phyloP scores from a whole-genome alignment of 106 monocot species.

The Acorus calamus region DNA sequence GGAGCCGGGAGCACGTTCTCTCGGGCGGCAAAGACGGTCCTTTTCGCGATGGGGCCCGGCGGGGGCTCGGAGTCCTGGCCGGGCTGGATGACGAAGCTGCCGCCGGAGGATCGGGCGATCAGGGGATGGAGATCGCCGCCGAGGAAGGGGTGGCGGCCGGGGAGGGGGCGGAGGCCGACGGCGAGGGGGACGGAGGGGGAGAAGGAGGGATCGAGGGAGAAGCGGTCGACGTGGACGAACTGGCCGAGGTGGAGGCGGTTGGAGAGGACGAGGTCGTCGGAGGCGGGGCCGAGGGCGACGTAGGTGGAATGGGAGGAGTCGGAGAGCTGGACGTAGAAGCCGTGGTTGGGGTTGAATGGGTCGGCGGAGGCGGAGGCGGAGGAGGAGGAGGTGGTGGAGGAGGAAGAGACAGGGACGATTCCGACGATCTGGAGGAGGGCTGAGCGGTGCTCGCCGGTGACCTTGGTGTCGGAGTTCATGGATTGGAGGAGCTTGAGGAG shows the following conservation, averaged over 20 bases:
- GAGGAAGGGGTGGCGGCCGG: conserved; percentile 27
- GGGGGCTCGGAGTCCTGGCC: conserved; percentile 20
- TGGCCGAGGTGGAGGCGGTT: conserved; percentile 66
- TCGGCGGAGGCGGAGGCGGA: conserved; percentile 26
- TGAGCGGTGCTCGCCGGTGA: conserved; percentile 64
- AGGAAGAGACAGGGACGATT: conserved; percentile 60
- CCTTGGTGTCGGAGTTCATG: conserved; percentile 56
- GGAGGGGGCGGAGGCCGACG: conserved; percentile 40
- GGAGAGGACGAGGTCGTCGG: conserved; percentile 46
- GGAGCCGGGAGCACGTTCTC: conserved; percentile 22
- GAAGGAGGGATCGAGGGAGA: conserved; percentile 37
- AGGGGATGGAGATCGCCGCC: conserved; percentile 18
- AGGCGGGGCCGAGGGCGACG: conserved; percentile 54
- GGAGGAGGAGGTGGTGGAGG: conserved; percentile 26
- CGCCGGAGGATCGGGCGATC: conserved; percentile 14
- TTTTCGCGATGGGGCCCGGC: not conserved
- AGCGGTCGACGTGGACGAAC: conserved; percentile 64
- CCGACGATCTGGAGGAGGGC: conserved; percentile 73
- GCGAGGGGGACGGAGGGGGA: conserved; percentile 43
- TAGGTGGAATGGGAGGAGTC: conserved; percentile 89
- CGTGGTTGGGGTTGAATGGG: conserved; percentile 54
- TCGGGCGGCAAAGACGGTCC: conserved; percentile 24
- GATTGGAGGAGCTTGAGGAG: conserved; percentile 94
- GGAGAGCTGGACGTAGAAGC: conserved; percentile 90
- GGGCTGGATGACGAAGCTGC: conserved; percentile 66